phyloP scores from a whole-genome alignment of 2,329 filamentous ascomycete genomes.

The Biscogniauxia sp. region DNA sequence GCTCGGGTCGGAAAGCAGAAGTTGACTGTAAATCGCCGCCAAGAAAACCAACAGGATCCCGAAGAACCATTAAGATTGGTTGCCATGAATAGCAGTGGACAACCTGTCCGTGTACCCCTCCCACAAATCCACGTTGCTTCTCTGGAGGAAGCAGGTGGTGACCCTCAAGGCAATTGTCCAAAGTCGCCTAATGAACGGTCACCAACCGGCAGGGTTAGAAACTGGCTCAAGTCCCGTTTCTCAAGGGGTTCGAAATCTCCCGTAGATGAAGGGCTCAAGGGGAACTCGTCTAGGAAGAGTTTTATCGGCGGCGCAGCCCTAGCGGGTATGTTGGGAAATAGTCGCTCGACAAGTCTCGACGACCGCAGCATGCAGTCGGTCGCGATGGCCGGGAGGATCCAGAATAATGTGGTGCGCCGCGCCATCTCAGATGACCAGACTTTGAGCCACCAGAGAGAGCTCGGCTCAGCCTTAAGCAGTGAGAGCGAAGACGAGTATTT shows the following conservation, averaged over 20 bases:
- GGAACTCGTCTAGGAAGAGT: slow-evolving; percentile 33
- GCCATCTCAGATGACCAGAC: slow-evolving; percentile 21
- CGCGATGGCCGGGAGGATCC: slow-evolving; percentile 41
- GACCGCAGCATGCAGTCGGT: slow-evolving; percentile 46
- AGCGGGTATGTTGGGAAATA: slow-evolving; percentile 38
- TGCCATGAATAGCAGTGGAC: slow-evolving; percentile 23
- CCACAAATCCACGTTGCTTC: slow-evolving; percentile 6
- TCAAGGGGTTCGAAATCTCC: slow-evolving; percentile 42
- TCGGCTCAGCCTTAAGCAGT: slow-evolving; percentile 28
- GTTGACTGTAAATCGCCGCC: slow-evolving; percentile 33
- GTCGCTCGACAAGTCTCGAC: slow-evolving; percentile 44
- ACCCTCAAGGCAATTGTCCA: slow-evolving; percentile 16
- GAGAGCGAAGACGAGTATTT: slow-evolving; percentile 39
- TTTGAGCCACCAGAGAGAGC: slow-evolving; percentile 18
- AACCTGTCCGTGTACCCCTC: slow-evolving; percentile 22
- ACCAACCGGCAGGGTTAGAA: slow-evolving; percentile 39
- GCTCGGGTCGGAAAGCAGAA: slow-evolving; percentile 54
- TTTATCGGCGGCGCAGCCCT: slow-evolving; percentile 53
- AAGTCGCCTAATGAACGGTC: slow-evolving; percentile 34
- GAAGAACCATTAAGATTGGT: slow-evolving; percentile 9
- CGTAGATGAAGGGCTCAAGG: slow-evolving; percentile 32
- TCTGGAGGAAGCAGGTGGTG: slow-evolving; percentile 9
- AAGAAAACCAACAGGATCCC: slow-evolving; percentile 27
- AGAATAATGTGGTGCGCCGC: slow-evolving; percentile 12
- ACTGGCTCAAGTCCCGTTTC: slow-evolving; percentile 56